Evolutionary conservation across 2,329 filamentous ascomycete genomes (phyloP).

Genomic region (Basipetospora chlamydospora): DNA sequence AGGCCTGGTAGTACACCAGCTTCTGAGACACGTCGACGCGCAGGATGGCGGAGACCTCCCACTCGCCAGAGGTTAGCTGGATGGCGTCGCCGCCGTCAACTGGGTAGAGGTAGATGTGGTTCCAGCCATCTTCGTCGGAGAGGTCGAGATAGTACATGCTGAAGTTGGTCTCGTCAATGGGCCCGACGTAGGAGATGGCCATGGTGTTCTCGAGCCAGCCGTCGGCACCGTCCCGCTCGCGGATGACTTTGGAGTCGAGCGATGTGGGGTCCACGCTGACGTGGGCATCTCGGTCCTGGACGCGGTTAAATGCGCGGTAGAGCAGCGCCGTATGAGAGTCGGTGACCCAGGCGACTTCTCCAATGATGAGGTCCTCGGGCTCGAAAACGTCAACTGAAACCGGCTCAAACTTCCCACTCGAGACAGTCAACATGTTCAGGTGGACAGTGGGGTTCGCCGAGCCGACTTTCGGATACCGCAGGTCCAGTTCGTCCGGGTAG

Average conservation of each 20-base stretch:
- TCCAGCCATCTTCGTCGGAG: conserved; percentile 51
- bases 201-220: conserved; percentile 40
- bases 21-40: conserved; percentile 42
- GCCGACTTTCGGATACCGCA: conserved; percentile 57
- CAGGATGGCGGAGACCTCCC: conserved; percentile 47
- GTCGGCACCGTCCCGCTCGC: conserved; percentile 41
- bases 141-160: conserved; percentile 48
- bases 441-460: conserved; percentile 51
- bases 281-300: conserved; percentile 50
- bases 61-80: conserved; percentile 48
- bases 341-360: conserved; percentile 55
- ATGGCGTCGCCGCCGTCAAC: conserved; percentile 38
- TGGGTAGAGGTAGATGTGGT: conserved; percentile 50
- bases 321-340: conserved; percentile 44
- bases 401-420: conserved; percentile 25
- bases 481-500: conserved; percentile 47
- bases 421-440: conserved; percentile 42
- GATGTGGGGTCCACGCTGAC: conserved; percentile 41
- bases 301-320: conserved; percentile 53
- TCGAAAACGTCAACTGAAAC: conserved; percentile 43
- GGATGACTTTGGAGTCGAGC: conserved; percentile 29
- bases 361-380: conserved; percentile 47
- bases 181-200: conserved; percentile 1
- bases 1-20: conserved; percentile 50
- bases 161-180: conserved; percentile 10